Base-by-base conservation (phyloP, 2,329 filamentous ascomycete species). In the Xylariaceae sp. region DNA sequence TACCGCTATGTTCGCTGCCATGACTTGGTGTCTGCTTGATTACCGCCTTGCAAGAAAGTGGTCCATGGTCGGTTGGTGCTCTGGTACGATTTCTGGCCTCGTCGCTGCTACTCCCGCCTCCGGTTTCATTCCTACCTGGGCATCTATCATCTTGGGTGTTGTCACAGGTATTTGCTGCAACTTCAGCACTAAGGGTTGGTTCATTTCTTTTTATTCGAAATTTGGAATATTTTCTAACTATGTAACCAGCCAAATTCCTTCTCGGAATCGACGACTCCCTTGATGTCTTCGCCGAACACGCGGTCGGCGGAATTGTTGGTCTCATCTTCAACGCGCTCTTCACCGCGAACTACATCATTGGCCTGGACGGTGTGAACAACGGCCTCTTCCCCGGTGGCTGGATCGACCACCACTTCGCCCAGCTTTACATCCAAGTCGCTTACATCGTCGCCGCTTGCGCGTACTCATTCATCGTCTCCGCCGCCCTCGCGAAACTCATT, bases 21-120 rank as follows among this genome's bases (percentile, higher is more conserved):
- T 94, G 75, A 89, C 92, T 56, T 99, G 94, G 94, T 92, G 92
- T 69, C 77, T 97, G 52, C 90, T 97, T 69, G 94, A 99, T 83
- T 97, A 88, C 84, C 88, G 94, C 62, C 85, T 97, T 60, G 92
- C 92, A 61, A 87, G 87, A 76, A 97, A 97, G 80, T 96, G 92
- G 92, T 96, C 82, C 48, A 87, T 88, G 76, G 86, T 88, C 64
- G 86, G 86, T 66, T 88, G 86, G 84, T 89, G 86, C 74, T 88
- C 86, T 10, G 86, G 86, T 59, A 83, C 83, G 66, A 89, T 89
- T 65, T 88, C 85, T 30, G 86, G 86, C 58, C 85, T 88, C 51
- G 86, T 89, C 53, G 84, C 86, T 61, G 86, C 86, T 53, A 88
- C 86, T 35, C 86, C 86, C 13, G 85, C 86, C 30, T 87, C 85